Conservation (phyloP, 202 grass and related monocot species). For the Cymbopogon flexuosus region DNA sequence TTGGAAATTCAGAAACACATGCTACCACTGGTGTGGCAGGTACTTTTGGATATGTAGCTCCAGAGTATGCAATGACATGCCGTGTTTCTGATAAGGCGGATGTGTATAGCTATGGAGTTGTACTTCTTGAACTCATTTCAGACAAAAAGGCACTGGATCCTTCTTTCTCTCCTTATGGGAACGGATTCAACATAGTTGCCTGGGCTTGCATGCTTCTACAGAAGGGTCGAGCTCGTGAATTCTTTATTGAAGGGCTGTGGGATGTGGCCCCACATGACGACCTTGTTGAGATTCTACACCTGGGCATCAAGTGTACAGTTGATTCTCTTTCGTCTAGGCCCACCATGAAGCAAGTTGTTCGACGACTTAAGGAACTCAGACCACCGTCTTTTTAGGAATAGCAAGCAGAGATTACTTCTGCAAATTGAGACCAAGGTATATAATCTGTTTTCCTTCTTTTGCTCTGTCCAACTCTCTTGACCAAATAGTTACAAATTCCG, state of each 20-base stretch:
- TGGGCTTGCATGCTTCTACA: slow-evolving; percentile 92
- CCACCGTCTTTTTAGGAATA: slow-evolving; percentile 53
- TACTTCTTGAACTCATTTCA: slow-evolving; percentile 86
- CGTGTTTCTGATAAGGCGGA: slow-evolving; percentile 96
- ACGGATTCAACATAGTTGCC: slow-evolving; percentile 90
- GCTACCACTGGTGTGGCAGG: slow-evolving; percentile 90
- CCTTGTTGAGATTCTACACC: slow-evolving; percentile 76
- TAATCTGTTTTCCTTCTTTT: neutral
- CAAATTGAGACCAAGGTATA: slow-evolving; percentile 25
- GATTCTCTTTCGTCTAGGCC: slow-evolving; percentile 82
- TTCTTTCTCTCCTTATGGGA: slow-evolving; percentile 90
- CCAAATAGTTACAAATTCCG: neutral
- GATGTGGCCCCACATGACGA: slow-evolving; percentile 86
- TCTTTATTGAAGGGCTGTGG: slow-evolving; percentile 92
- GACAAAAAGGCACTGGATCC: slow-evolving; percentile 92
- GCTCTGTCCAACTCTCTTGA: neutral
- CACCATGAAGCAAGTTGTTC: slow-evolving; percentile 96
- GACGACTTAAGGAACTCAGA: slow-evolving; percentile 79
- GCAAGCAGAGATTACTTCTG: slow-evolving; percentile 8
- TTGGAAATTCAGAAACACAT: slow-evolving; percentile 96
- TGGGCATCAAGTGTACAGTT: slow-evolving; percentile 86
- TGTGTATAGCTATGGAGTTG: slow-evolving; percentile 92
- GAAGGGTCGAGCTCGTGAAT: slow-evolving; percentile 77
- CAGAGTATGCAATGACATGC: slow-evolving; percentile 93
- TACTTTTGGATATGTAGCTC: slow-evolving; percentile 91